These are phyloP conservation scores for Phlyctochytrium planicorne DNA, from an alignment of 192 early-diverging fungal genomes.

Conservation along the genomic window DNA sequence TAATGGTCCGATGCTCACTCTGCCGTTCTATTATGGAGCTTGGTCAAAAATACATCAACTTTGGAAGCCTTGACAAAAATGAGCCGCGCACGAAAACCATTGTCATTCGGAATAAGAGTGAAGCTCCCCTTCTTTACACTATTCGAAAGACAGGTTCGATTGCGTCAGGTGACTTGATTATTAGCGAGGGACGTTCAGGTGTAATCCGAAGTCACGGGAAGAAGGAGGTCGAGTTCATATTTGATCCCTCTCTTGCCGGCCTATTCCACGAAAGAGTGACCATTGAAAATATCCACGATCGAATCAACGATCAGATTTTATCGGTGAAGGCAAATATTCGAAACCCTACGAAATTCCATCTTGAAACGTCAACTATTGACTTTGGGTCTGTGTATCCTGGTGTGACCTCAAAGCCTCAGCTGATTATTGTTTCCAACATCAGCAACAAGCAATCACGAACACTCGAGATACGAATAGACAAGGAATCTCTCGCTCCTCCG, in stretches of 20 bases:
- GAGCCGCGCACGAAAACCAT: slow-evolving; percentile 85
- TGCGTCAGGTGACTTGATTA: slow-evolving; percentile 85
- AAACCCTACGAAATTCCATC: slow-evolving; percentile 83
- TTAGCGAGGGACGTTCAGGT: slow-evolving; percentile 77
- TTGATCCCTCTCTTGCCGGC: slow-evolving; percentile 88
- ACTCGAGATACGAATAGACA: slow-evolving; percentile 76
- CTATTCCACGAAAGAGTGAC: slow-evolving; percentile 79
- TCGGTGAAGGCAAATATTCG: slow-evolving; percentile 88
- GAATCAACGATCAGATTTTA: slow-evolving; percentile 72
- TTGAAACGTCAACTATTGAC: slow-evolving; percentile 68
- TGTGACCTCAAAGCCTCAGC: slow-evolving; percentile 47
- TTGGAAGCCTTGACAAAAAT: slow-evolving; percentile 83
- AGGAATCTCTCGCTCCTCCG: slow-evolving; percentile 56
- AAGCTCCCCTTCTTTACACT: slow-evolving; percentile 84
- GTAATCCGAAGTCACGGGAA: slow-evolving; percentile 88
- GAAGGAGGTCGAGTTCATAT: slow-evolving; percentile 89
- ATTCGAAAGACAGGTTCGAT: slow-evolving; percentile 95
- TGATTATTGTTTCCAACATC: slow-evolving; percentile 75
- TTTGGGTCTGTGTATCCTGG: slow-evolving; percentile 73
- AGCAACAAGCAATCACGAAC: slow-evolving; percentile 71
- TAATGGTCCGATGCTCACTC: slow-evolving; percentile 83
- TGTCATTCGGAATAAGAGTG: slow-evolving; percentile 85
- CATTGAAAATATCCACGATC: slow-evolving; percentile 89
- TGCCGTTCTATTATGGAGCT: slow-evolving; percentile 86
- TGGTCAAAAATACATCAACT: slow-evolving; percentile 96